phyloP scores from a whole-genome alignment of 2,329 filamentous ascomycete genomes.

The Fonsecaea pedrosoi region DNA sequence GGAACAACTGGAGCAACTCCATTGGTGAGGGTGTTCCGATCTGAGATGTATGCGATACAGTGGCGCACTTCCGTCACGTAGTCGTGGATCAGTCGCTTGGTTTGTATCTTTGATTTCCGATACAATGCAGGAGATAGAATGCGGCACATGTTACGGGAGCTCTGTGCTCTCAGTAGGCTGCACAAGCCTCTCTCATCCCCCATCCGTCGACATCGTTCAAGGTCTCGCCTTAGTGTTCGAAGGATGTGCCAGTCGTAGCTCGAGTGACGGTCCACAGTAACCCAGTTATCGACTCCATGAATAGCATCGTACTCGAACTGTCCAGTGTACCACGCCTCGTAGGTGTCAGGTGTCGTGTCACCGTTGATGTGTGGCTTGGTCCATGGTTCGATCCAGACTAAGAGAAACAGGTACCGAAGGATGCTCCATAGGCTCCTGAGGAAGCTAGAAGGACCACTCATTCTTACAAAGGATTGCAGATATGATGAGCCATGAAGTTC shows the following conservation, averaged over 20 bases:
- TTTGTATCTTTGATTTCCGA: constrained; percentile 84
- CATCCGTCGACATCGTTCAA: constrained; percentile 30
- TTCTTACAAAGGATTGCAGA: background rate
- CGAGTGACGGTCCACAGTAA: constrained; percentile 20
- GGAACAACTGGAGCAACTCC: constrained; percentile 60
- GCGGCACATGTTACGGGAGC: constrained; percentile 83
- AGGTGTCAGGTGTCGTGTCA: constrained; percentile 13
- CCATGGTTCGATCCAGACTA: constrained; percentile 31
- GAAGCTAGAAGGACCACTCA: constrained; percentile 21
- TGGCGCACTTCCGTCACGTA: constrained; percentile 86
- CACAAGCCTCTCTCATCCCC: constrained; percentile 32
- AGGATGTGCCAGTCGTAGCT: constrained; percentile 35
- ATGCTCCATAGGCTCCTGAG: constrained; percentile 22
- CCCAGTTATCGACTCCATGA: constrained; percentile 31
- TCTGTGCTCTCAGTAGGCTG: constrained; percentile 33
- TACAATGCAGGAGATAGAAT: constrained; percentile 83
- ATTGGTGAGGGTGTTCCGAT: constrained; percentile 65
- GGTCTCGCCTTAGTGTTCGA: constrained; percentile 27
- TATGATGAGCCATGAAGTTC: background rate
- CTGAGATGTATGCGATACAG: constrained; percentile 77
- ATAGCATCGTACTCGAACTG: constrained; percentile 29
- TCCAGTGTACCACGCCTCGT: constrained; percentile 26
- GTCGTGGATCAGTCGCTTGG: constrained; percentile 88
- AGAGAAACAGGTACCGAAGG: constrained; percentile 21
- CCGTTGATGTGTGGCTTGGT: constrained; percentile 17